Evolutionary conservation across 176 grass and related monocot genomes (phyloP).

Genomic region (Zea mays): DNA sequence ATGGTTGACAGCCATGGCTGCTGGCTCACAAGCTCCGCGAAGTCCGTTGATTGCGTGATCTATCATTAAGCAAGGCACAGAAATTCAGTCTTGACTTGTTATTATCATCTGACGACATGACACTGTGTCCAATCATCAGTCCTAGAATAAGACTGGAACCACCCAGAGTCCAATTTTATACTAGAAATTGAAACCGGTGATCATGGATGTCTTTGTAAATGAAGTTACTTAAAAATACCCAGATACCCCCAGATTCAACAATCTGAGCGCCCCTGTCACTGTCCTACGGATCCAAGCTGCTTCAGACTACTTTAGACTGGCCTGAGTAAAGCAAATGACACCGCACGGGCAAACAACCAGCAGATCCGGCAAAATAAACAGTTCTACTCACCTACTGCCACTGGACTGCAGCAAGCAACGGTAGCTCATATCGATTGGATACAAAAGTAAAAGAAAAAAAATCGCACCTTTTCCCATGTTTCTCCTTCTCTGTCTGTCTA

Average conservation of each 20-base stretch:
- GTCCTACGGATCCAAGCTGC: not conserved
- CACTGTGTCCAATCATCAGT: not conserved
- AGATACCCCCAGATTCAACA: not conserved
- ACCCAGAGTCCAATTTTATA: not conserved
- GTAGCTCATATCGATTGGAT: not conserved
- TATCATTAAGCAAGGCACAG: constrained; percentile 7
- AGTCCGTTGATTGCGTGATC: constrained; percentile 79
- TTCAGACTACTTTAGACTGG: not conserved
- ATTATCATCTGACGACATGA: not conserved
- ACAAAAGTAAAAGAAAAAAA: constrained; percentile 6
- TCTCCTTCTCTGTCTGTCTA: not conserved
- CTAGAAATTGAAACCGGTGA: not conserved
- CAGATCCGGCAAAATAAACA: constrained; percentile 16
- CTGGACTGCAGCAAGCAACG: not conserved
- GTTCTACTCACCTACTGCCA: constrained; percentile 10
- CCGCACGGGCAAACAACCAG: not conserved
- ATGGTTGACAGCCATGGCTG: constrained; percentile 80
- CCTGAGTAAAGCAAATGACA: constrained; percentile 1
- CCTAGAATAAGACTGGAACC: not conserved
- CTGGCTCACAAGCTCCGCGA: constrained; percentile 54
- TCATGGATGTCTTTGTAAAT: not conserved
- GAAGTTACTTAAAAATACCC: not conserved
- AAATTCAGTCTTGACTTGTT: not conserved
- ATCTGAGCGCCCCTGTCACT: not conserved
- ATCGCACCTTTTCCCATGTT: not conserved